phyloP scores from a whole-genome alignment of 2,329 filamentous ascomycete genomes.

The Parasarocladium wereldwijsianum region DNA sequence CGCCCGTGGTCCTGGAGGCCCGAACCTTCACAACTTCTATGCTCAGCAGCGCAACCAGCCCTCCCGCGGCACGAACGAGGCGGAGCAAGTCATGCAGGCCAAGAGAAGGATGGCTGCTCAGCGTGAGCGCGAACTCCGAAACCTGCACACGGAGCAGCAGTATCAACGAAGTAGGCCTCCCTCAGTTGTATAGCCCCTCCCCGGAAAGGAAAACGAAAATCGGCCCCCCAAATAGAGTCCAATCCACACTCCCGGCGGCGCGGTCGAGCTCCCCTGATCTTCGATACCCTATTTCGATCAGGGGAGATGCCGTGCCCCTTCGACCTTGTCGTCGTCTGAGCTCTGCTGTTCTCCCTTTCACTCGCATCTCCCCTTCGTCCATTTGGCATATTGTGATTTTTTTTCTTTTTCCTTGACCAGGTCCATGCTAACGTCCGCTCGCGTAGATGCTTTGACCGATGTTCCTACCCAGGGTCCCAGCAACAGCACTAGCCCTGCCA shows the following conservation, averaged over 20 bases:
- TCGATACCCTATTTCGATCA: slow-evolving; percentile 7
- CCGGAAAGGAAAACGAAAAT: slow-evolving; percentile 19
- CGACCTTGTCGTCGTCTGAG: slow-evolving; percentile 6
- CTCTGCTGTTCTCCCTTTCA: slow-evolving; percentile 6
- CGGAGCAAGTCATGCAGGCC: slow-evolving; percentile 97
- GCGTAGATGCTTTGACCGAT: slow-evolving; percentile 37
- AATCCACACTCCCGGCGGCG: slow-evolving; percentile 4
- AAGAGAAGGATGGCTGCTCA: slow-evolving; percentile 99
- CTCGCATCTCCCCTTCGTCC: slow-evolving; percentile 4
- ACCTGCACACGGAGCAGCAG: slow-evolving; percentile 99
- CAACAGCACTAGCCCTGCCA: slow-evolving; percentile 4
- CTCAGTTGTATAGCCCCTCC: slow-evolving; percentile 53
- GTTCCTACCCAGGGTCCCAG: slow-evolving; percentile 11
- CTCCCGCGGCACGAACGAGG: slow-evolving; percentile 71
- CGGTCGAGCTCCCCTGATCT: too few relatives aligned
- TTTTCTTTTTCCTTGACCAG: slow-evolving; percentile 1
- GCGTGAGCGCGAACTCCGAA: slow-evolving; percentile 95
- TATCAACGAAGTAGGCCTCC: slow-evolving; percentile 97
- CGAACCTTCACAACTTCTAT: slow-evolving; percentile 83
- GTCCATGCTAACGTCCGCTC: slow-evolving; percentile 21
- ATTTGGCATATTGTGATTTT: not conserved
- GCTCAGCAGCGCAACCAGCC: slow-evolving; percentile 83
- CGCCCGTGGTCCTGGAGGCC: slow-evolving; percentile 52
- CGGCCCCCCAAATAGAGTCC: slow-evolving; percentile 22
- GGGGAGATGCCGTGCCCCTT: slow-evolving; percentile 6